phyloP scores from a whole-genome alignment of 495 filamentous ascomycete species.

The Tuber melanosporum region DNA sequence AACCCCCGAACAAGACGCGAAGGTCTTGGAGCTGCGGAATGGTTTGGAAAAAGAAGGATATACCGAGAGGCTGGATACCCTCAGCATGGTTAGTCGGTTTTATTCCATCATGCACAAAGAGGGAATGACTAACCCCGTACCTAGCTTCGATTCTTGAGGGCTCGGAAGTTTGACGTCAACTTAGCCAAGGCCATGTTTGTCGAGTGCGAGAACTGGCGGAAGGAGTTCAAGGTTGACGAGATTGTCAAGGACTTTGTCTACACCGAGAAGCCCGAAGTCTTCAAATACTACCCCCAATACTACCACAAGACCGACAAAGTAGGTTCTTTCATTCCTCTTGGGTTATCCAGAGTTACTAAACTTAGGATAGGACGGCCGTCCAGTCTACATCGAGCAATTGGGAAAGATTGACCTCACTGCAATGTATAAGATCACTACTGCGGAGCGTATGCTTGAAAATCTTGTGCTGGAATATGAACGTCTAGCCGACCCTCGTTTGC shows the following conservation, averaged over 20 bases:
- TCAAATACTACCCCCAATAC: constrained; percentile 94
- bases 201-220: constrained; percentile 84
- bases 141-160: constrained; percentile 82
- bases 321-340: constrained; percentile 22
- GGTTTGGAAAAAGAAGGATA: constrained; percentile 78
- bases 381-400: constrained; percentile 92
- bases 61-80: constrained; percentile 78
- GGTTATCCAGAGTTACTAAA: neutral
- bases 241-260: constrained; percentile 77
- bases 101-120: neutral
- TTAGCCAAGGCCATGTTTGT: constrained; percentile 77
- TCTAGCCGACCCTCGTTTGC: constrained; percentile 81
- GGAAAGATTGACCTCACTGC: constrained; percentile 84
- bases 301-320: constrained; percentile 99
- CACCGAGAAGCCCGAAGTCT: constrained; percentile 76
- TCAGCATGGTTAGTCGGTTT: constrained; percentile 62
- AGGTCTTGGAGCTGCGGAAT: constrained; percentile 74
- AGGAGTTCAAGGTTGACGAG: constrained; percentile 79
- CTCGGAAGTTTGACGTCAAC: constrained; percentile 87
- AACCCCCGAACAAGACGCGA: constrained; percentile 79
- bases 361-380: constrained; percentile 72
- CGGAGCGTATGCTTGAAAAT: constrained; percentile 90
- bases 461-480: constrained; percentile 96
- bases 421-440: constrained; percentile 89
- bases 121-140: constrained; percentile 4